Base-by-base conservation (phyloP, 2,329 filamentous ascomycete genomes). In the Talaromyces pinophilus region DNA sequence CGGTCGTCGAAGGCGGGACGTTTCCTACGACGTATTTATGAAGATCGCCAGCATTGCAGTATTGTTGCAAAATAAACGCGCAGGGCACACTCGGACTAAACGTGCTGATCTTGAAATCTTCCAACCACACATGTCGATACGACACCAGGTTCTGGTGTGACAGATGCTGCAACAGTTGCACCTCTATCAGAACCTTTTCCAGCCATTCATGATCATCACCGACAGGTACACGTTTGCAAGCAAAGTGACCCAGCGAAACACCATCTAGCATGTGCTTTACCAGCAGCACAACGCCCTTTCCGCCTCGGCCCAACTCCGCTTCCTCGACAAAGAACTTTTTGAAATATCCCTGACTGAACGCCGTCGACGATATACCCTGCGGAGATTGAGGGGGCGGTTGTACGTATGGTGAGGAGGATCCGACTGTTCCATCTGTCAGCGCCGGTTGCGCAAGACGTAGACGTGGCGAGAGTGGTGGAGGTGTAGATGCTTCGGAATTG, bases 101-200 rank as follows among this genome's bases (percentile, higher is more conserved):
- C 1, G 87, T 89, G 69, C 87, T 94, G 62, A 96, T 87, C 71
- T 90, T 87, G 63, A 90, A 89, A 76, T 97, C 91, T 77, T 99
- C 94, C 17, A 99, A 85, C 95, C 95, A 99, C 38, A 97, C 95
- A 79, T 98, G 95, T 6, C 94, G 90, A 77, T 99, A 99, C 0
- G 93, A 96, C 0, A 99, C 95, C 8, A 99, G 84, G 69, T 99
- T 99, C 66, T 93, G 92, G 75, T 99, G 95, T 0, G 92, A 95
- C 3, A 99, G 86, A 72, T 92, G 91, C 72, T 96, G 93, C 28
- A 99, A 85, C 28, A 98, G 83, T 78, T 97, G 93, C 1, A 99
- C 96, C 78, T 99, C 95, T 55, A 95, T 86, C 62, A 99, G 83
- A 1, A 98, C 90, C 79, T 97, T 98, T 78, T 97, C 92, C 15